Base-by-base conservation (phyloP, 805 yeast species). In the Isabelozyma pseudorhagii region DNA sequence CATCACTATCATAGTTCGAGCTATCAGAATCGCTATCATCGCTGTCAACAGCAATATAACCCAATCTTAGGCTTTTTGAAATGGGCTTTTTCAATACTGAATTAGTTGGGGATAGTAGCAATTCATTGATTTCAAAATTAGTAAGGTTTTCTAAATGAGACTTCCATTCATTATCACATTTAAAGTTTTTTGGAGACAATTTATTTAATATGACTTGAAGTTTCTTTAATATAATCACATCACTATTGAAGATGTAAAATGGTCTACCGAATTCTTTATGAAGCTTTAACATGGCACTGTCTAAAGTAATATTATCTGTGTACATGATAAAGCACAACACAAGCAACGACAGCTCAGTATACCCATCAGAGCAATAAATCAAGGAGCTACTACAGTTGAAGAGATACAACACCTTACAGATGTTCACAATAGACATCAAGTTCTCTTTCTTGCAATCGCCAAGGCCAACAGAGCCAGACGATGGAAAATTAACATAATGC, bases 351-450 rank as follows among this genome's bases (percentile, higher is more conserved):
- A 92, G 86, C 61, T 91, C 97, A 0, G 97, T 89, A 66, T 92
- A 93, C 0, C 98, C 98, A 67, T 93, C 97, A 1, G 88, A 80
- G 60, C 97, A 90, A 62, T 83, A 85, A 8, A 92, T 71, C 51
- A 92, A 73, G 0, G 83, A 70, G 3, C 81, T 77, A 46, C 72
- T 50, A 3, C 56, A 61, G 18, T 49, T 57, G 8, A 68, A 62
- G 3, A 70, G 54, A 52, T 83, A 83, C 14, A 91, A 68, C 39
- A 87, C 68, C 62, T 87, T 88, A 65, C 94, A 84, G 15, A 87
- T 71, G 54, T 85, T 85, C 46, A 89, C 74, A 34, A 91, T 78
- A 7, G 87, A 76, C 21, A 79, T 69, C 42, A 90, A 72, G 56
- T 83, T 86, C 3, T 82, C 80, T 40, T 80, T 81, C 15, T 80